Conservation (phyloP, 306 rosid genomes). For the Glycine soja region DNA sequence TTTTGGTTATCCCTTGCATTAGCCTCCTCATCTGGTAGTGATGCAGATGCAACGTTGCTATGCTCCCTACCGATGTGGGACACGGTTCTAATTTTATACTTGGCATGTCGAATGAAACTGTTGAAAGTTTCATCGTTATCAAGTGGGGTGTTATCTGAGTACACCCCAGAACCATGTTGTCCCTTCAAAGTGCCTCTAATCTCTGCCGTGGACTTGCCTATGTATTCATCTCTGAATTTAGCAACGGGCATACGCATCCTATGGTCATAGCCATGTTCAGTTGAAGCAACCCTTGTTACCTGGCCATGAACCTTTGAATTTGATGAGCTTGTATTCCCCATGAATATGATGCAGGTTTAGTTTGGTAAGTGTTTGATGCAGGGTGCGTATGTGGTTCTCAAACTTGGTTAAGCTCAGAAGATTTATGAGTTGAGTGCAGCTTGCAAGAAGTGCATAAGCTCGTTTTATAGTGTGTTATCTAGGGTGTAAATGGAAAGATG, state of each 20-base stretch:
- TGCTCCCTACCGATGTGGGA: constrained; percentile 42
- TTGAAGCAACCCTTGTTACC: constrained; percentile 8
- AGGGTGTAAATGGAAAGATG: constrained; percentile 13
- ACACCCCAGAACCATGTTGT: not conserved
- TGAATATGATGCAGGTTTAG: not conserved
- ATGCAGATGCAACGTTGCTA: constrained; percentile 2
- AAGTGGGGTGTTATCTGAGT: not conserved
- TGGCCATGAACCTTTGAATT: constrained; percentile 28
- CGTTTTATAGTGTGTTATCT: constrained; percentile 43
- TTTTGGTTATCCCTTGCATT: not conserved
- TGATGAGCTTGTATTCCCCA: constrained; percentile 41
- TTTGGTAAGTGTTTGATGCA: constrained; percentile 7
- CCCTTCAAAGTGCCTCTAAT: not conserved
- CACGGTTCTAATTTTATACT: constrained; percentile 42
- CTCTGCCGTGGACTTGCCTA: not conserved
- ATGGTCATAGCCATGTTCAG: not conserved
- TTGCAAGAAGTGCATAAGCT: not conserved
- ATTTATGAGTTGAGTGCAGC: constrained; percentile 23
- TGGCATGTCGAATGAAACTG: constrained; percentile 47
- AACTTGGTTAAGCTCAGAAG: constrained; percentile 19
- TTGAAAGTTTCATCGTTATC: constrained; percentile 50
- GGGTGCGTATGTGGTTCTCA: not conserved
- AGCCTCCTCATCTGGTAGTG: constrained; percentile 2
- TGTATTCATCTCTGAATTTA: constrained; percentile 16
- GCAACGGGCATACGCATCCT: not conserved